phyloP scores from a whole-genome alignment of 371 early-diverging fungal genomes.

The Mucor indicus region DNA sequence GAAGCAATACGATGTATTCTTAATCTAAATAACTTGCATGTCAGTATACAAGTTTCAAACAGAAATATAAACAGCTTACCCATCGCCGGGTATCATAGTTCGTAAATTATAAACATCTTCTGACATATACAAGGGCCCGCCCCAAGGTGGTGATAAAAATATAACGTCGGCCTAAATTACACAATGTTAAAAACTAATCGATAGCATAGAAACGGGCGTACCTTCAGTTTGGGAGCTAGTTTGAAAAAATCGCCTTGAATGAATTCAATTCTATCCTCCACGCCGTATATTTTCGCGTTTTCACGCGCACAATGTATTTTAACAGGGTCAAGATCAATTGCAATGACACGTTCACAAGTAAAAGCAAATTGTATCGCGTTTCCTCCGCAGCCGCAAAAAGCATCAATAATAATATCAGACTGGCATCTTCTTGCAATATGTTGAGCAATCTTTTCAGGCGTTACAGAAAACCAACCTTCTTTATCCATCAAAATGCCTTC shows the following conservation, averaged over 20 bases:
- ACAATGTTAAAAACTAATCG: no score
- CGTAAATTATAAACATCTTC: slow-evolving; percentile 62
- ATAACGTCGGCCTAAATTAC: slow-evolving; percentile 75
- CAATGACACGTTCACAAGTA: slow-evolving; percentile 85
- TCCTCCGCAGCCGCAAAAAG: slow-evolving; percentile 95
- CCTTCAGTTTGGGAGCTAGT: slow-evolving; percentile 58
- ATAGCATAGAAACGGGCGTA: slow-evolving; percentile 11
- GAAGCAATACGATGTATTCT: slow-evolving; percentile 63
- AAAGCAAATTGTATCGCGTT: slow-evolving; percentile 95
- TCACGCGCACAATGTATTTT: slow-evolving; percentile 78
- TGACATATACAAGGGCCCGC: slow-evolving; percentile 59
- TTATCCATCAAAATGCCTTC: slow-evolving; percentile 83
- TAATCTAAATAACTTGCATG: slow-evolving; percentile 40
- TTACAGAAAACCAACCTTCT: slow-evolving; percentile 96
- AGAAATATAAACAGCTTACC: slow-evolving; percentile 43
- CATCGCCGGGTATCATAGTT: slow-evolving; percentile 72
- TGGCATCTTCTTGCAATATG: slow-evolving; percentile 80
- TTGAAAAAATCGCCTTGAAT: slow-evolving; percentile 82
- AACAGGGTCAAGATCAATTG: slow-evolving; percentile 87
- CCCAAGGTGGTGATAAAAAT: slow-evolving; percentile 96
- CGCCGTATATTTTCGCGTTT: slow-evolving; percentile 91
- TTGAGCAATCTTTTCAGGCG: slow-evolving; percentile 86
- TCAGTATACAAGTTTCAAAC: neutral
- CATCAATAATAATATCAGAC: slow-evolving; percentile 80
- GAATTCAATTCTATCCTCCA: slow-evolving; percentile 89